These are phyloP conservation scores for Aaosphaeria pasadenensis DNA, from an alignment of 2,329 filamentous ascomycete species.

Conservation along the genomic window DNA sequence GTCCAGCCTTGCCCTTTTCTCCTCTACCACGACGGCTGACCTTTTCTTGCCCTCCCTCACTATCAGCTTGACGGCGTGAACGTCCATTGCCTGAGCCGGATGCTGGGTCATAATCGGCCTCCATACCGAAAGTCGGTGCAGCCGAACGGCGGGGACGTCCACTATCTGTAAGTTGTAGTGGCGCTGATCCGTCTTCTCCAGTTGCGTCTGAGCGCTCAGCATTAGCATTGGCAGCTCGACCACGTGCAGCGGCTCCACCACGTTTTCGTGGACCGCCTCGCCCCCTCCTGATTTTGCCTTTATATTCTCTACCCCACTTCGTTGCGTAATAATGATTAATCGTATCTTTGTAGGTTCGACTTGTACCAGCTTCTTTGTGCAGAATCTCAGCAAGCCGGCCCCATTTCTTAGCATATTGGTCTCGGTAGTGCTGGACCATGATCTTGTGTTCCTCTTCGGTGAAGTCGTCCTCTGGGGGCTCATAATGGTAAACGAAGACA, in stretches of 20 bases:
- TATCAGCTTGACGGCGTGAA: slow-evolving; percentile 30
- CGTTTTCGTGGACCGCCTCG: slow-evolving; percentile 23
- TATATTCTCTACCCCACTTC: slow-evolving; percentile 71
- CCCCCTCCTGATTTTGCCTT: slow-evolving; percentile 60
- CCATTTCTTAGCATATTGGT: slow-evolving; percentile 75
- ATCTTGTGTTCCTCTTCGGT: slow-evolving; percentile 65
- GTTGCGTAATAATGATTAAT: slow-evolving; percentile 86
- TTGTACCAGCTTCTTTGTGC: slow-evolving; percentile 42
- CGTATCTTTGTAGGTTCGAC: slow-evolving; percentile 72
- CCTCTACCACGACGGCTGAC: slow-evolving; percentile 42
- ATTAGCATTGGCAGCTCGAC: slow-evolving; percentile 59
- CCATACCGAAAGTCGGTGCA: slow-evolving; percentile 68
- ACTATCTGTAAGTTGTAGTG: slow-evolving; percentile 44
- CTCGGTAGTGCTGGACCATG: slow-evolving; percentile 73
- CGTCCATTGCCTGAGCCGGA: slow-evolving; percentile 31
- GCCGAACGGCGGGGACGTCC: slow-evolving; percentile 51
- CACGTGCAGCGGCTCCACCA: slow-evolving; percentile 38
- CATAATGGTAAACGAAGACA: slow-evolving; percentile 67
- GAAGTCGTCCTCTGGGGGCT: slow-evolving; percentile 73
- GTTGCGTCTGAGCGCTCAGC: slow-evolving; percentile 37
- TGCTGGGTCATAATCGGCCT: slow-evolving; percentile 58
- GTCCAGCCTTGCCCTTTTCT: slow-evolving; percentile 35
- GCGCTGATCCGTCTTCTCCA: slow-evolving; percentile 35
- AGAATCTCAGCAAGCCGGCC: slow-evolving; percentile 70
- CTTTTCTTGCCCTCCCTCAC: slow-evolving; percentile 32